Conservation (phyloP, 495 filamentous ascomycete species). For the Penicillium atrosanguineum region DNA sequence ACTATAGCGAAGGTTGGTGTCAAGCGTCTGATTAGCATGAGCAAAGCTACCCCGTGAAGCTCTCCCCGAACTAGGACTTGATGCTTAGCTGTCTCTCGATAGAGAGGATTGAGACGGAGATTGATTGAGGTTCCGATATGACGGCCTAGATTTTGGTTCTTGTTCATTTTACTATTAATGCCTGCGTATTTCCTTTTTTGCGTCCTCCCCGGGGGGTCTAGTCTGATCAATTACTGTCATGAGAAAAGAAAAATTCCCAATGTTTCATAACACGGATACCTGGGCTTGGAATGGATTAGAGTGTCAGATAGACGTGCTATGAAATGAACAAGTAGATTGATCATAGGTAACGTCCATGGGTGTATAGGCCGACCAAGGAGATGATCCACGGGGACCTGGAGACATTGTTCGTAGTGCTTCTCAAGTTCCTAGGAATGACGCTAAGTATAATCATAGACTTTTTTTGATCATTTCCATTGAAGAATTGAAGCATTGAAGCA, state of each 20-base stretch:
- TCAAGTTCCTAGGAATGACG: too few relatives aligned
- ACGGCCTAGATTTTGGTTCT: conserved; percentile 12
- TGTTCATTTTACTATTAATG: conserved; percentile 32
- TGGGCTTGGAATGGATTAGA: conserved; percentile 6
- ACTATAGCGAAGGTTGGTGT: conserved; percentile 70
- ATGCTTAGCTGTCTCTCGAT: conserved; percentile 1
- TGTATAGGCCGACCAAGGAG: too few relatives aligned
- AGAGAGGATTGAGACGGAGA: neutral
- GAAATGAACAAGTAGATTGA: conserved; percentile 12
- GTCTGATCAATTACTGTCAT: conserved; percentile 19
- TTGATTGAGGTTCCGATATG: conserved; percentile 14
- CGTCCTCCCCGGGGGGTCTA: conserved; percentile 7
- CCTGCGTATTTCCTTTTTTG: conserved; percentile 19
- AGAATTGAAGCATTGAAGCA: too few relatives aligned
- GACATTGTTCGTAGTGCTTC: too few relatives aligned
- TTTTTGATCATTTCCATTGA: too few relatives aligned
- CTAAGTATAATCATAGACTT: too few relatives aligned
- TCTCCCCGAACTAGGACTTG: neutral
- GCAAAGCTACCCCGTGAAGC: conserved; percentile 64
- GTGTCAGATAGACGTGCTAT: conserved; percentile 13
- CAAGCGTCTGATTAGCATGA: conserved; percentile 90
- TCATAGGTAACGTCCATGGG: neutral
- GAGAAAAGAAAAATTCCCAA: conserved; percentile 19
- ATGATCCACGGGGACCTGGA: too few relatives aligned
- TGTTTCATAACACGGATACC: conserved; percentile 1